Percentiles rank a stretch among this genome's conserved stretches.
These are phyloP conservation scores for Fraxinus platypoda DNA, from an alignment of 305 asterid genomes.

Conservation along the genomic window DNA sequence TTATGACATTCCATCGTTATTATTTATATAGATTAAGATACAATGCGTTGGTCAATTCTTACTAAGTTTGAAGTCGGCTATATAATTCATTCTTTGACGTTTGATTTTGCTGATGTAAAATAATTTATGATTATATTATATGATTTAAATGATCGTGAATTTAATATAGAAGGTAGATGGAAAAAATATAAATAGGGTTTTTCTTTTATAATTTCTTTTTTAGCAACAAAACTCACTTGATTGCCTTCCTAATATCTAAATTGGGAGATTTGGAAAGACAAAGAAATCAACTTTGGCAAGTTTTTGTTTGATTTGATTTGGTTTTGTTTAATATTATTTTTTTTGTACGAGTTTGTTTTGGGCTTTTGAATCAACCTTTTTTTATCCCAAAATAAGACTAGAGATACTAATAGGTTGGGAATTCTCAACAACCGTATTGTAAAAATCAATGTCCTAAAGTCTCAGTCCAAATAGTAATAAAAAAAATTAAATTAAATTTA, in stretches of 20 bases:
- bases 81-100: background rate
- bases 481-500: too few relatives aligned
- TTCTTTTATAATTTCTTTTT: too few relatives aligned
- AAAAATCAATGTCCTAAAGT: background rate
- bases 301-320: background rate
- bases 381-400: background rate
- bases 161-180: background rate
- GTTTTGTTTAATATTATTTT: background rate
- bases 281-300: background rate
- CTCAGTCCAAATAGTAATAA: background rate
- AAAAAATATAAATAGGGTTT: background rate
- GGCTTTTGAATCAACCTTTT: background rate
- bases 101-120: background rate
- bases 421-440: background rate
- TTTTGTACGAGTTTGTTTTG: background rate
- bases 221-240: background rate
- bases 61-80: background rate
- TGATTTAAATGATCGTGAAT: background rate
- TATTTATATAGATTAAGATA: background rate
- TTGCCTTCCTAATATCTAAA: background rate
- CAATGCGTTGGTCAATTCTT: background rate
- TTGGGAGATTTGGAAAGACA: background rate
- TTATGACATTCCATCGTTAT: background rate
- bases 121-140: background rate
- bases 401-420: too few relatives aligned